These are phyloP conservation scores for Osmanthus fragrans DNA, from an alignment of 257 asterid genomes.

Conservation along the genomic window DNA sequence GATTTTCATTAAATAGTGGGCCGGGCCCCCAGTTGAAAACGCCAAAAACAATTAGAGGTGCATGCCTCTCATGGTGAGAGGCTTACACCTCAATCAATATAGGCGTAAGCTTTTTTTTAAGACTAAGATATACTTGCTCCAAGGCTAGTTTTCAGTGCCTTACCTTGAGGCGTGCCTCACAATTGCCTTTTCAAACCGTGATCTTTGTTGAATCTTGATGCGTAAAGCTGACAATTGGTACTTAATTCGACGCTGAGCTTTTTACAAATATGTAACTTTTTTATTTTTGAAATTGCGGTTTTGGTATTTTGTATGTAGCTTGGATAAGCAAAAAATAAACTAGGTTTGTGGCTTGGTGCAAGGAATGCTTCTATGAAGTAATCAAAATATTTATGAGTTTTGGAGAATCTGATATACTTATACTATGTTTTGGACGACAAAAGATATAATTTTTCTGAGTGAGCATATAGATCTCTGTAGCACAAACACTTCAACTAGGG, in stretches of 20 bases:
- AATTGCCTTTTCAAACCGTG: not conserved
- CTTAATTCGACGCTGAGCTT: not conserved
- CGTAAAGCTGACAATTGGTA: not conserved
- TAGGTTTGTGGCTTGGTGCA: not conserved
- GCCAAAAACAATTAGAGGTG: no score
- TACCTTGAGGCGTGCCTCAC: not conserved
- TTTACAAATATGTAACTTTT: not conserved
- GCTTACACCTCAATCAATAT: not conserved
- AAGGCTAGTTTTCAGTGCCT: not conserved
- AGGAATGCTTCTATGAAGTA: not conserved
- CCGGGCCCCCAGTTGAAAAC: no score
- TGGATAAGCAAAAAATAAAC: not conserved
- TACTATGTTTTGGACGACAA: not conserved
- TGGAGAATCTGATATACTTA: not conserved
- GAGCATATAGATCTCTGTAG: not conserved
- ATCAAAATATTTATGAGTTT: not conserved
- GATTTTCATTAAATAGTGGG: no score
- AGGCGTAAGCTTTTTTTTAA: not conserved
- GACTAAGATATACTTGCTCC: not conserved
- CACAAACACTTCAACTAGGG: no score
- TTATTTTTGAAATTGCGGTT: not conserved
- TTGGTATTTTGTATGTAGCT: not conserved
- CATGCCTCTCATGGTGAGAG: not conserved
- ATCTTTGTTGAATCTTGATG: constrained; percentile 1
- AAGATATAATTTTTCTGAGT: not conserved